phyloP scores from a whole-genome alignment of 1,139 yeast genomes.

The Ogataea hybrid region DNA sequence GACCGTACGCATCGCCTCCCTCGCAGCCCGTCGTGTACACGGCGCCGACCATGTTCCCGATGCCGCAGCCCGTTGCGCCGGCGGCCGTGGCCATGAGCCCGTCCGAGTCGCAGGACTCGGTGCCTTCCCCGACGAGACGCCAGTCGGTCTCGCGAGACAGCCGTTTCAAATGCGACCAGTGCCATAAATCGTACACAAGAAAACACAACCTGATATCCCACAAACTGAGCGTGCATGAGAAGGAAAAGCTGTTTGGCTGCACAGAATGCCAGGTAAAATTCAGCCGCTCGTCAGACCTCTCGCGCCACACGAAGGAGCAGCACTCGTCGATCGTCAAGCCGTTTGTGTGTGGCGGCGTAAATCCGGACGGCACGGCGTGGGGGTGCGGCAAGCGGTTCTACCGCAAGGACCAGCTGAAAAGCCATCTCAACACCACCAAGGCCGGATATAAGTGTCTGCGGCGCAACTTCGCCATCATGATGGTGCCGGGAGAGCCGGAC shows the following conservation, averaged over 20 bases:
- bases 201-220: slow-evolving; percentile 25
- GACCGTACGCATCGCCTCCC: slow-evolving; percentile 1
- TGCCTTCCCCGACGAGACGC: not conserved
- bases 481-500: not conserved
- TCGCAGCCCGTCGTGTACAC: not conserved
- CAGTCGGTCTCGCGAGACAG: slow-evolving; percentile 5
- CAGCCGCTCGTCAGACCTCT: slow-evolving; percentile 25
- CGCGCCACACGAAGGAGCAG: slow-evolving; percentile 27
- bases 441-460: slow-evolving; percentile 23
- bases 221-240: slow-evolving; percentile 23
- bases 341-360: slow-evolving; percentile 24
- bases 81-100: not conserved
- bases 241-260: slow-evolving; percentile 24
- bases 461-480: slow-evolving; percentile 3
- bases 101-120: not conserved
- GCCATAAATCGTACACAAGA: slow-evolving; percentile 24
- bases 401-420: slow-evolving; percentile 27
- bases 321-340: slow-evolving; percentile 23
- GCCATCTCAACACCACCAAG: slow-evolving; percentile 25
- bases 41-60: not conserved
- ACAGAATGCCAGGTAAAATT: slow-evolving; percentile 22
- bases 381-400: slow-evolving; percentile 29
- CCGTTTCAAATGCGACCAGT: slow-evolving; percentile 24
- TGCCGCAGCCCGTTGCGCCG: not conserved
- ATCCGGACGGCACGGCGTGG: slow-evolving; percentile 25